phyloP scores from a whole-genome alignment of 2,329 filamentous ascomycete species.

The Aureobasidium vineae region DNA sequence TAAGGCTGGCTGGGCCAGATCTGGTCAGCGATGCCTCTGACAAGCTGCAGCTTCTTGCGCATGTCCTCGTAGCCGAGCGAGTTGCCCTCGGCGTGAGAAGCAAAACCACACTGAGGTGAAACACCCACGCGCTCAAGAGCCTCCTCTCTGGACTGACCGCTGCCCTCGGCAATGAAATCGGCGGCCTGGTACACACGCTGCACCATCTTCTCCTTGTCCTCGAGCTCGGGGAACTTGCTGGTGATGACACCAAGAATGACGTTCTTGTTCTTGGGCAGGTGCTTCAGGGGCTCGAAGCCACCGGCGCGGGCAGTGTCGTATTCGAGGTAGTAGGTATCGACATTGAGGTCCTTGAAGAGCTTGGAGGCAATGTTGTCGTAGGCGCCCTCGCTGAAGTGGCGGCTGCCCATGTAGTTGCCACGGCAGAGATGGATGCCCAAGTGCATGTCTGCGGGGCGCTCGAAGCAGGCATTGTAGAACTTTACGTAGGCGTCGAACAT shows the following conservation, averaged over 20 bases:
- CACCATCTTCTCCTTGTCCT: slow-evolving; percentile 45
- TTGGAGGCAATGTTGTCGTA: slow-evolving; percentile 36
- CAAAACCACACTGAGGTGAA: slow-evolving; percentile 70
- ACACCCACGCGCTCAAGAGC: slow-evolving; percentile 64
- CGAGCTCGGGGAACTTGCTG: slow-evolving; percentile 44
- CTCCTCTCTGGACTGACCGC: slow-evolving; percentile 60
- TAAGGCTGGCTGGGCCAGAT: slow-evolving; percentile 59
- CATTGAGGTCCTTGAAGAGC: slow-evolving; percentile 37
- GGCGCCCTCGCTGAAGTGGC: slow-evolving; percentile 44
- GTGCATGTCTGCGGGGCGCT: slow-evolving; percentile 65
- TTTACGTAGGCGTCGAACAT: slow-evolving; percentile 70
- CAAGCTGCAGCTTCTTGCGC: slow-evolving; percentile 66
- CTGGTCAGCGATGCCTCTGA: slow-evolving; percentile 66
- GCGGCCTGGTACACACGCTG: slow-evolving; percentile 48
- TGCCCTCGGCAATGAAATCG: slow-evolving; percentile 65
- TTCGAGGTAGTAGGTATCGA: slow-evolving; percentile 40
- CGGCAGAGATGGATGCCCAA: slow-evolving; percentile 71
- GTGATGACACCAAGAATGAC: slow-evolving; percentile 46
- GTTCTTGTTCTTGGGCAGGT: slow-evolving; percentile 44
- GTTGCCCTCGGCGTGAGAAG: slow-evolving; percentile 70
- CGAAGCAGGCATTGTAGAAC: slow-evolving; percentile 69
- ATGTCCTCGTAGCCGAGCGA: slow-evolving; percentile 65
- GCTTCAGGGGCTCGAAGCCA: slow-evolving; percentile 43
- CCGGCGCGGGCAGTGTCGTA: slow-evolving; percentile 47
- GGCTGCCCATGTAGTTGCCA: slow-evolving; percentile 44